phyloP scores from a whole-genome alignment of 2,329 filamentous ascomycete genomes.

The Trichoderma sp. region DNA sequence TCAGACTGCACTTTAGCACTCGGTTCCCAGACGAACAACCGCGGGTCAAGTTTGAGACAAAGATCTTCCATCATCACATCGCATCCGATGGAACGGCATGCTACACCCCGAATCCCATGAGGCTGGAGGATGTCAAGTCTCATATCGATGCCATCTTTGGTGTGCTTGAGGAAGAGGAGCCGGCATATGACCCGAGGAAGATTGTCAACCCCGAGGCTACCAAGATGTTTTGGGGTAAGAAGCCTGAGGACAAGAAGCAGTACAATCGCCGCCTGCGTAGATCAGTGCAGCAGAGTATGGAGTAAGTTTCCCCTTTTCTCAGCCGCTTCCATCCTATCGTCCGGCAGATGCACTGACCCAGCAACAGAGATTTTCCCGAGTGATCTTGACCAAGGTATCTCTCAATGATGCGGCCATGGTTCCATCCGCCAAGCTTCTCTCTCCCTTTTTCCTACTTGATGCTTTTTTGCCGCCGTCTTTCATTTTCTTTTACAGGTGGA shows the following conservation, averaged over 20 bases:
- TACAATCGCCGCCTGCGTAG: conserved; percentile 82
- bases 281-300: conserved; percentile 70
- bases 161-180: conserved; percentile 82
- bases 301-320: conserved; percentile 47
- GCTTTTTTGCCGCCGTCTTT: background rate
- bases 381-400: conserved; percentile 28
- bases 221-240: conserved; percentile 80
- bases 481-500: conserved; percentile 4
- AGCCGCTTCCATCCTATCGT: background rate
- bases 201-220: conserved; percentile 85
- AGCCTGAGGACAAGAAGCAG: conserved; percentile 72
- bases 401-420: background rate
- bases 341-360: background rate
- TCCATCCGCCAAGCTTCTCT: background rate
- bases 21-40: conserved; percentile 88
- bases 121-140: conserved; percentile 73
- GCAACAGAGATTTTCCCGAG: conserved; percentile 41
- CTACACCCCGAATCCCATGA: conserved; percentile 66
- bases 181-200: conserved; percentile 86
- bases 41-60: conserved; percentile 76
- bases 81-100: conserved; percentile 79
- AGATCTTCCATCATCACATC: conserved; percentile 86
- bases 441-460: background rate
- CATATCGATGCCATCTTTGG: conserved; percentile 84
- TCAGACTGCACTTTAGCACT: conserved; percentile 78